Evolutionary conservation across 352 stramenopile species (phyloP), one percentile per base, ranked within the genome.

Genomic region (Phytophthora agathidicida): DNA sequence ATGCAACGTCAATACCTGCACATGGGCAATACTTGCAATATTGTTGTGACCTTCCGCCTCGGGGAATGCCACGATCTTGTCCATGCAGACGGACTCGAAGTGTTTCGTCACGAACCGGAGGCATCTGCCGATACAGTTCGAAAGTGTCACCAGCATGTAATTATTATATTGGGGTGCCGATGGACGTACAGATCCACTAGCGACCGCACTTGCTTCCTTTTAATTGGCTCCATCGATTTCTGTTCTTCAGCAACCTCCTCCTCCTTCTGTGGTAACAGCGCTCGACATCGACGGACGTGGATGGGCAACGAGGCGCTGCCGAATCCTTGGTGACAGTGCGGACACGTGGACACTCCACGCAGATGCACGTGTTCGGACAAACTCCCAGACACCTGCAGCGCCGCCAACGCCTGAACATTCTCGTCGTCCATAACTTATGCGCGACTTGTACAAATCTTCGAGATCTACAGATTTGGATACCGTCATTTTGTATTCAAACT

Each of bases 21-120:
- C 14, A n/a, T 1, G 16, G 10, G 26, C 17, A 28, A 19, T 6
- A 42, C 3, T 17, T 39, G 30, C 51, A 23, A 8, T n/a, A 22
- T 14, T 6, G 36, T 6, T 16, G 41, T 7, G 41, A 92, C 82
- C 80, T 82, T 92, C 73, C 14, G 80, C 66, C 27, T 90, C 74
- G 3, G 83, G 78, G 11, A 81, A 78, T 0, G 66, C 58, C 14
- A 71, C 59, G 13, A 90, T 74, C 23, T 77, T 85, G 42, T 92
- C 78, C 63, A 90, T 82, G 38, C 68, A 92, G 20, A 88, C 52
- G 27, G 67, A 78, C 30, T 87, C 71, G 48, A 92, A 92, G 53
- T 92, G 83, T 38, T 77, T 86, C 13, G 78, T 86, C 39, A 90
- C 60, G 22, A 85, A 72, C 0, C 63, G 67, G 16, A 91, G 66